Evolutionary conservation across 768 basidiomycete species (phyloP).

Genomic region (Suillus fuscotomentosus): DNA sequence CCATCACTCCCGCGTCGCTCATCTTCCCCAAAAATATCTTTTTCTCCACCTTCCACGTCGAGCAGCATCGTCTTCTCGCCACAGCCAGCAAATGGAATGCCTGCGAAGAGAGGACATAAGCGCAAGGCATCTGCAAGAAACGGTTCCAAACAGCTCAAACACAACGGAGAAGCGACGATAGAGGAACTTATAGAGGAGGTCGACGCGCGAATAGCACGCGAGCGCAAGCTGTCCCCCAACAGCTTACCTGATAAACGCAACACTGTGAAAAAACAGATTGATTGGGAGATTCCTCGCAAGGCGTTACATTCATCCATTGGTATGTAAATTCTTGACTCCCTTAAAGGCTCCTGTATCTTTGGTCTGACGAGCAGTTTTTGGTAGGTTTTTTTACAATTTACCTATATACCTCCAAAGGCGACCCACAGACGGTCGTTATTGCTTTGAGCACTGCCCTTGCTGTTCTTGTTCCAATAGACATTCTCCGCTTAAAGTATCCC

Average conservation of each 20-base stretch:
- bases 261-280: conserved; percentile 41
- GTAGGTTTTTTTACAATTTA: conserved; percentile 64
- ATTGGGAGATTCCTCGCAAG: conserved; percentile 93
- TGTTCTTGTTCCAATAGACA: conserved; percentile 70
- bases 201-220: conserved; percentile 17
- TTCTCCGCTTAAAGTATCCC: conserved; percentile 66
- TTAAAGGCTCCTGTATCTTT: conserved; percentile 1
- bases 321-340: conserved; percentile 24
- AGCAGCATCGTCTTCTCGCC: conserved; percentile 12
- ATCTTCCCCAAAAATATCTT: conserved; percentile 47
- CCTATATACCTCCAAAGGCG: conserved; percentile 50
- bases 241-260: conserved; percentile 11
- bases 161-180: conserved; percentile 14
- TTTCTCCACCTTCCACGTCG: conserved; percentile 22
- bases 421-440: conserved; percentile 52
- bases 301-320: conserved; percentile 86
- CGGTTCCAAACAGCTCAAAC: conserved; percentile 22
- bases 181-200: conserved; percentile 25
- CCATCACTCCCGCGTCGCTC: conserved; percentile 38
- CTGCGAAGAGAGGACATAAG: conserved; percentile 31
- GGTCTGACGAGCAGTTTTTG: conserved; percentile 8
- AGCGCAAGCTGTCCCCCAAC: conserved; percentile 17
- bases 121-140: conserved; percentile 22
- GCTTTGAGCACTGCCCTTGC: conserved; percentile 66
- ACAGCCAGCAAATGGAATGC: conserved; percentile 34